Evolutionary conservation across 106 monocot species (phyloP), one percentile per base, ranked within the genome.

Genomic region (Dendrobium catenatum): DNA sequence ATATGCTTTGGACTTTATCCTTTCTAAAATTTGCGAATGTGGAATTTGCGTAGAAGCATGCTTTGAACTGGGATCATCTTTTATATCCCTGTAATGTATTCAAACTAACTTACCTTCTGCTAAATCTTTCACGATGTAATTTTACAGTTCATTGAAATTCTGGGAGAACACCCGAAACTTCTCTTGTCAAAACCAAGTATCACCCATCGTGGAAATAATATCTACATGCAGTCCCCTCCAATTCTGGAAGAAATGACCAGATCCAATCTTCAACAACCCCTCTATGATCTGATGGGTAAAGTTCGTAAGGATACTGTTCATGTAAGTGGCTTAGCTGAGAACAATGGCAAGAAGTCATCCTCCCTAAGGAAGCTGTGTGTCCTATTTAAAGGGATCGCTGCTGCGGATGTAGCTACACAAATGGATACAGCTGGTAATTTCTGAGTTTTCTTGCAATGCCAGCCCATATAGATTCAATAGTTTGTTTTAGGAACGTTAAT

Each of bases 151-250:
- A 95, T 99, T 8, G 87, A 95, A 55, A 40, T 91, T 55, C 84
- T 95, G 16, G 88, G 89, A 43, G 85, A 93, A 79, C 91, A 95
- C 51, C 93, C 92, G 1, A 83, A 84, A n/a, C 82, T 99, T 20
- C 80, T 27, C 10, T n/a, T 99, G 70, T 88, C 85, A 0, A 99
- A 88, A 83, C 74, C 88, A 42, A 99, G 98, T 77, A 85, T 99
- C 26, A 95, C 89, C 0, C 82, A 89, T 47, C 85, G 80, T 51
- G 95, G 98, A 73, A 91, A 89, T 33, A 95, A 91, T 75, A 72
- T 95, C 8, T 99, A 95, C 82, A 95, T 95, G 98, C 95, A 93
- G 83, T 89, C 97, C 75, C 97, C 97, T 4, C 89, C 93, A 26
- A 70, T 93, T 79, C 87, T 99, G 3, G 98, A 95, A 84, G 89